A percentile compares a stretch with the other conserved stretches of the same genome.
These are phyloP conservation scores for Neurospora sp. DNA, from an alignment of 2,329 filamentous ascomycete genomes.

Conservation along the genomic window DNA sequence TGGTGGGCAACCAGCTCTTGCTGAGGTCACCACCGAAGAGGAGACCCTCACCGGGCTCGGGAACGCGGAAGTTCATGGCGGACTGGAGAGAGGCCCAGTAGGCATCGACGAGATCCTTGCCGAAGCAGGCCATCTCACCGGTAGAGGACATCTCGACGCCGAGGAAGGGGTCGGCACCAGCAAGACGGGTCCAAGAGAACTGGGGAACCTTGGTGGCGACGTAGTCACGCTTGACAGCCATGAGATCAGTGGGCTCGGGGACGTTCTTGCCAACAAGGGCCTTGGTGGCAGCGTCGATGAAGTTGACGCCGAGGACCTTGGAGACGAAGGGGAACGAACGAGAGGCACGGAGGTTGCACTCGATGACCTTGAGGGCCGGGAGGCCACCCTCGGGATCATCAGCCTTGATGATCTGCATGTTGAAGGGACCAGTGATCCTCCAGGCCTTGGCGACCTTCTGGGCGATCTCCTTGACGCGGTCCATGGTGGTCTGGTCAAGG, in stretches of 20 bases:
- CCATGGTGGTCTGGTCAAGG: slow-evolving; percentile 68
- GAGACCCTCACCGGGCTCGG: slow-evolving; percentile 87
- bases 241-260: slow-evolving; percentile 76
- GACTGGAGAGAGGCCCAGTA: slow-evolving; percentile 97
- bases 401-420: slow-evolving; percentile 99
- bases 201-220: slow-evolving; percentile 96
- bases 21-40: slow-evolving; percentile 80
- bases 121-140: slow-evolving; percentile 98
- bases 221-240: slow-evolving; percentile 83
- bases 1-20: slow-evolving; percentile 61
- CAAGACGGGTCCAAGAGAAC: slow-evolving; percentile 97
- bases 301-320: slow-evolving; percentile 94
- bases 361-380: slow-evolving; percentile 83
- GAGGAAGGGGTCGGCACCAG: slow-evolving; percentile 92
- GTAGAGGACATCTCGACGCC: slow-evolving; percentile 97
- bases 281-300: slow-evolving; percentile 91
- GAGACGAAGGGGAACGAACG: slow-evolving; percentile 97
- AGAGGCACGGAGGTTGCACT: slow-evolving; percentile 95
- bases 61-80: slow-evolving; percentile 98
- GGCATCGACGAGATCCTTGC: slow-evolving; percentile 87
- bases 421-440: slow-evolving; percentile 97
- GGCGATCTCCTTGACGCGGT: slow-evolving; percentile 88
- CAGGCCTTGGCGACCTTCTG: slow-evolving; percentile 94
- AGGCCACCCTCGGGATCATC: slow-evolving; percentile 64
- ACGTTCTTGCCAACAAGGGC: slow-evolving; percentile 80